Evolutionary conservation across 108 stramenopile genomes (phyloP).

Genomic region (Cyclotella atomus): DNA sequence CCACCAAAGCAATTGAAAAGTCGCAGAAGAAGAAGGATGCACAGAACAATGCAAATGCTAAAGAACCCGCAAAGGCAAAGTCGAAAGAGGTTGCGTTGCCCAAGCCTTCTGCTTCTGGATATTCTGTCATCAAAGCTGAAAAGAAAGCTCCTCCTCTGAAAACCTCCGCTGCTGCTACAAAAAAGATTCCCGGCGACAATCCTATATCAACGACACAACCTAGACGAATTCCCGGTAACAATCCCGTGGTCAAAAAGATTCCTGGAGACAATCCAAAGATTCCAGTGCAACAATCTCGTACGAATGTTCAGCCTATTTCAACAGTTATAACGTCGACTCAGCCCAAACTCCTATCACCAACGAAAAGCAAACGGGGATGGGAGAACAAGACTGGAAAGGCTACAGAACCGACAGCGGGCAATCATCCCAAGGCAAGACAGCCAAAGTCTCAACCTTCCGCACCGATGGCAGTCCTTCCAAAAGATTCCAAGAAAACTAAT

Average conservation of each 20-base stretch:
- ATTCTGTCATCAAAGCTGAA: constrained; percentile 16
- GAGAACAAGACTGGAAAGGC: constrained; percentile 53
- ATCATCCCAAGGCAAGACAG: constrained; percentile 24
- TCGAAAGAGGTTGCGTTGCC: constrained; percentile 21
- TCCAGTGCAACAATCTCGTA: constrained; percentile 37
- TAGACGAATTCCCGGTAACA: constrained; percentile 26
- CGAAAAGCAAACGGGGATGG: constrained; percentile 67
- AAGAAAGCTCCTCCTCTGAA: constrained; percentile 18
- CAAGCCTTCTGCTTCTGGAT: constrained; percentile 4
- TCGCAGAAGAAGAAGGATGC: constrained; percentile 38
- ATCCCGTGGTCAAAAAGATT: constrained; percentile 34
- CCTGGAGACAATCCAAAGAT: constrained; percentile 51
- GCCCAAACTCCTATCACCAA: constrained; percentile 11
- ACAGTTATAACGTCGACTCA: background rate
- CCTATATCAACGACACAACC: constrained; percentile 17
- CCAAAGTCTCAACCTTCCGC: constrained; percentile 13
- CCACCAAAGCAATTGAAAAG: background rate
- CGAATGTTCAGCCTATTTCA: constrained; percentile 3
- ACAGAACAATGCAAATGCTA: background rate
- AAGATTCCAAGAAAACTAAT: constrained; percentile 23
- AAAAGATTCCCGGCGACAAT: constrained; percentile 35
- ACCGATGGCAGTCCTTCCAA: background rate
- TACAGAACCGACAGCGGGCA: constrained; percentile 15
- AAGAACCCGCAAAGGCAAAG: constrained; percentile 19
- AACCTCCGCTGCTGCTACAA: background rate